phyloP scores from a whole-genome alignment of 139 green algal genomes.

The Chlorella sp. region DNA sequence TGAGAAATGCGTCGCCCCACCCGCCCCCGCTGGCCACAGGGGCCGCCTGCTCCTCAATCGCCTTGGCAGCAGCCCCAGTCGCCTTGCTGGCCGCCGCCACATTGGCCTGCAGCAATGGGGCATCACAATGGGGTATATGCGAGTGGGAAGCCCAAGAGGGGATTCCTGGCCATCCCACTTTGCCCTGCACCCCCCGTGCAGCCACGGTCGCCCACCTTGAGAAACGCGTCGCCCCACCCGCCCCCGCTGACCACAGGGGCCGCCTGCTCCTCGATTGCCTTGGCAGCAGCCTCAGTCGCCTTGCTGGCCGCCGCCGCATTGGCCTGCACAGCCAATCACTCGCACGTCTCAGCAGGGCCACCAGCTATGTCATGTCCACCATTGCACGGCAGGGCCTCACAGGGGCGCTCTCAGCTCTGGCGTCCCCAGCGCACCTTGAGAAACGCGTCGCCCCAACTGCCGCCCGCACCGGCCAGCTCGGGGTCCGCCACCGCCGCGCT shows the following conservation, averaged over 20 bases:
- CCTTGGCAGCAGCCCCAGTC: slow-evolving; percentile 24
- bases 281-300: slow-evolving; percentile 1
- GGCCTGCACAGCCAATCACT: no score
- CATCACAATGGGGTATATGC: no score
- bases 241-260: no score
- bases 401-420: no score
- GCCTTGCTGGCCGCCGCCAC: slow-evolving; percentile 11
- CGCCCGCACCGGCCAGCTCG: no score
- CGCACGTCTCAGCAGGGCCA: no score
- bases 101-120: slow-evolving; percentile 33
- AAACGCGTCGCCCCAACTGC: no score
- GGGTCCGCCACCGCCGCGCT: no score
- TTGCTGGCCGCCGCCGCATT: slow-evolving; percentile 9
- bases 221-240: slow-evolving; percentile 34
- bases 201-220: slow-evolving; percentile 2
- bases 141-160: no score
- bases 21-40: slow-evolving; percentile 7
- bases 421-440: no score
- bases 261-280: slow-evolving; percentile 7
- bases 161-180: neutral
- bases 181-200: neutral
- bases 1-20: slow-evolving; percentile 27
- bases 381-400: no score
- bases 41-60: slow-evolving; percentile 7
- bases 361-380: no score